Base-by-base conservation (phyloP, 1,139 yeast genomes). In the Taphrina deformans region DNA sequence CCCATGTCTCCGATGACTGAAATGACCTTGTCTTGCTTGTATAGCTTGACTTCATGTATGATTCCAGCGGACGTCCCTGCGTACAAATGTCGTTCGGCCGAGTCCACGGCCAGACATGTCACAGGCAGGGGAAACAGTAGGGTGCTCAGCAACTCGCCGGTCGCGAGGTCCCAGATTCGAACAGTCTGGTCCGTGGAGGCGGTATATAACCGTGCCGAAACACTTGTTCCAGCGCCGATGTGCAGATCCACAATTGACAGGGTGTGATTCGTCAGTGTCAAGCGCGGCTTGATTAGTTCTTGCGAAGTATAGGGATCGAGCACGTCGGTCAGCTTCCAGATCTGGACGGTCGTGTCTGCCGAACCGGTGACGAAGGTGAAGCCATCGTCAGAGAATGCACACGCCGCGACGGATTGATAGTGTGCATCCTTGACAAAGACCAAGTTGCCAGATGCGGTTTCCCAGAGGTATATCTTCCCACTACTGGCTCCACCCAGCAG, bases 381-480 rank as follows among this genome's bases (percentile, higher is more conserved):
- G 4, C 93, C 93, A 72, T 91, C 88, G 18, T 76, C 69, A 1
- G 89, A 79, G 70, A 88, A 84, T 68, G 79, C 79, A 29, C 92
- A 74, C 38, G 79, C 80, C 0, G 87, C 82, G 14, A 91, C 81
- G 5, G 82, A 80, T 75, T 92, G 97, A 75, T 90, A 93, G 77
- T 93, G 99, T 0, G 90, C 87, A 62, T 89, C 93, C 71, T 84
- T 85, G 9, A 85, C 93, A 68, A 84, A 80, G 41, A 92, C 72
- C 66, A 93, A 78, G 56, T 84, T 78, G 0, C 99, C 97, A 2
- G 95, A 86, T n/a, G 81, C 75, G 63, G 90, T 72, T 58, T 69
- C 97, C 98, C 99, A 93, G 2, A 92, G 75, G 72, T 88, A 88
- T 24, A 93, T 71, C 71, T 86, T 83, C 14, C 98, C 99, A 16